Base-by-base conservation (phyloP, 495 filamentous ascomycete genomes). In the Pyronema omphalodes region DNA sequence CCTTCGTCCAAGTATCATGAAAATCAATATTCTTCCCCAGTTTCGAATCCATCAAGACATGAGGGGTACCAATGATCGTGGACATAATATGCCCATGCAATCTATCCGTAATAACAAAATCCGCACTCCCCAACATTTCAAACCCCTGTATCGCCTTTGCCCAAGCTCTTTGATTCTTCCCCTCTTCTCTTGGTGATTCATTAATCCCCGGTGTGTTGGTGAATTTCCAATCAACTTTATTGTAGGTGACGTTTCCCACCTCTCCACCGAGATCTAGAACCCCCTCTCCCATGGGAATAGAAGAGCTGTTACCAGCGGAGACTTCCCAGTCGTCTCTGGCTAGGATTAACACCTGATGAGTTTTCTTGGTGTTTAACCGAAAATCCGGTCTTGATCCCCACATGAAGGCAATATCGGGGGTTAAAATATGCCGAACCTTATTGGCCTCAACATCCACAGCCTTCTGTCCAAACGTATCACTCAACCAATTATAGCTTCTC, bases 391-490 rank as follows among this genome's bases (percentile, higher is more conserved):
- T 40, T 39, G 50, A 51, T 9, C 58, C 58, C 58, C 58, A 60
- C 56, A 58, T 55, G 34, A 60, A 60, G n/a, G 58, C 58, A 52
- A 60, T 58, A 35, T 60, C 58, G 7, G 58, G 58, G 4, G 53
- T 47, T 29, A 60, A 56, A 11, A 55, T 49, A 23, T 29, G 19
- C 12, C 36, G 9, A 3, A 60, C 58, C 35, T 52, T 36, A 14
- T 36, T 40, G 3, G 11, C 11, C 48, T 51, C 18, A 1, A 34
- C 17, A 12, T n/a, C 48, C 1, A 12, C 9, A 1, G 48, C 48
- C 1, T 51, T 51, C 3, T 33, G 8, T 8, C 51, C 44, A 43
- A 58, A 57, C 7, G 50, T 58, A 23, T 58, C 43, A 7, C 55
- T 44, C 7, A 60, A 52, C 58, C 58, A 60, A 4, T 60, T 46